Base-by-base conservation (phyloP, 306 rosid species). In the Adenanthera pavonina region DNA sequence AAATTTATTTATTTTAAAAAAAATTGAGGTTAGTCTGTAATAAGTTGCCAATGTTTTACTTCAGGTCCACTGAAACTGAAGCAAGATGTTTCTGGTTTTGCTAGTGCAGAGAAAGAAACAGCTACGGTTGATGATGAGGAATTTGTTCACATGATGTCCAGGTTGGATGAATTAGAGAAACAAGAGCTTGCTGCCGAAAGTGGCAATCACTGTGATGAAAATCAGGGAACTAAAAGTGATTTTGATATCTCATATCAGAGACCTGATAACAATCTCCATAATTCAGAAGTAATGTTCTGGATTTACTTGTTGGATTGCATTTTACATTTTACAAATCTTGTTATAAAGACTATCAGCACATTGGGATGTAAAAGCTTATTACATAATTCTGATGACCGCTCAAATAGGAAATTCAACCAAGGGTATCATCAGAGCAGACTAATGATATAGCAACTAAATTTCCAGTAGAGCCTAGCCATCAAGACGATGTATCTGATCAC, bases 121-220 rank as follows among this genome's bases (percentile, higher is more conserved):
- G 78, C 51, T 86, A 68, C 83, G n/a, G 49, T 47, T 76, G 81
- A 85, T 1, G 86, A 92, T 83, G 88, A 78, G 75, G 97, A 92
- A 43, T 88, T 74, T 87, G 89, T 90, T 80, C 84, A 73, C 13
- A 78, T 95, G 13, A 66, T 85, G 84, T 33, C 95, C 65, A 85
- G 79, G 85, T 40, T 90, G 87, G 97, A 90, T 73, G 93, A 90
- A 77, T 95, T 95, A 40, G 99, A 92, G 88, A 84, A 79, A 74
- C 92, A 95, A 86, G 97, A 91, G 82, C 92, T 85, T 86, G 95
- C 88, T 78, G 95, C 94, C 35, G 90, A 89, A 84, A 80, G 70
- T 77, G 82, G 74, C 56, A 34, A 54, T 67, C 77, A 52, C 48
- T 48, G 69, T 73, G 88, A 85, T 47, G 77, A 84, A 68, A 88